Conservation (phyloP, 768 basidiomycete species). For the Butyriboletus loyo region DNA sequence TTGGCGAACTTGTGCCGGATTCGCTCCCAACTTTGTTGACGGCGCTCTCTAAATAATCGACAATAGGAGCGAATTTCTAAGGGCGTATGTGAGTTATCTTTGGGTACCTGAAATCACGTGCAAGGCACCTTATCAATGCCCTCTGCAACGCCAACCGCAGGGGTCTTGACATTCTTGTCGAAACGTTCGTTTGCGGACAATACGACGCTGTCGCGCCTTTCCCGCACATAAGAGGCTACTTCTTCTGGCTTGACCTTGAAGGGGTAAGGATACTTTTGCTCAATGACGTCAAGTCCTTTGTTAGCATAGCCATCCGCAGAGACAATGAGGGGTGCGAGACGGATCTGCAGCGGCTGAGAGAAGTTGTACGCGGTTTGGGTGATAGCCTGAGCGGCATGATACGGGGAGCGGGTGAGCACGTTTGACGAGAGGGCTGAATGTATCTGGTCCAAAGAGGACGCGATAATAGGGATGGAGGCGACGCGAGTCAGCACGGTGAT, state of each 20-base stretch:
- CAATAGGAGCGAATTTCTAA: constrained; percentile 69
- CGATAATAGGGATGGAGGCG: constrained; percentile 70
- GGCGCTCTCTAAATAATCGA: constrained; percentile 65
- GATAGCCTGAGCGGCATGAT: constrained; percentile 60
- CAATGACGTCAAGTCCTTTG: constrained; percentile 70
- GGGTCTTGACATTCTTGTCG: constrained; percentile 62
- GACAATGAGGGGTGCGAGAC: constrained; percentile 62
- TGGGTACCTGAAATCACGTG: constrained; percentile 17
- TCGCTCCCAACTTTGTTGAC: constrained; percentile 48
- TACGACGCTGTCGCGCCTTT: constrained; percentile 52
- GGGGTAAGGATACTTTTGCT: constrained; percentile 71
- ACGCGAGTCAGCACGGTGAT: constrained; percentile 62
- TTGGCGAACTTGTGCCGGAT: constrained; percentile 43
- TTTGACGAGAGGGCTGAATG: constrained; percentile 59
- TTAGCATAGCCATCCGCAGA: constrained; percentile 67
- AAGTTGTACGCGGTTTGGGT: constrained; percentile 57
- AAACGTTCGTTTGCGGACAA: constrained; percentile 58
- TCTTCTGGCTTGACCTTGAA: constrained; percentile 76
- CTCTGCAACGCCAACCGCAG: constrained; percentile 59
- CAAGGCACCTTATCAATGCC: constrained; percentile 69
- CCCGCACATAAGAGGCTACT: constrained; percentile 56
- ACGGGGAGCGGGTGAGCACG: constrained; percentile 60
- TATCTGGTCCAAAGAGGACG: constrained; percentile 57
- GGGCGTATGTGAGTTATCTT: constrained; percentile 9
- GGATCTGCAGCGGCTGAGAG: constrained; percentile 63